These are phyloP conservation scores for Mortierella sp. DNA, from an alignment of 371 early-diverging fungal genomes.

Conservation along the genomic window DNA sequence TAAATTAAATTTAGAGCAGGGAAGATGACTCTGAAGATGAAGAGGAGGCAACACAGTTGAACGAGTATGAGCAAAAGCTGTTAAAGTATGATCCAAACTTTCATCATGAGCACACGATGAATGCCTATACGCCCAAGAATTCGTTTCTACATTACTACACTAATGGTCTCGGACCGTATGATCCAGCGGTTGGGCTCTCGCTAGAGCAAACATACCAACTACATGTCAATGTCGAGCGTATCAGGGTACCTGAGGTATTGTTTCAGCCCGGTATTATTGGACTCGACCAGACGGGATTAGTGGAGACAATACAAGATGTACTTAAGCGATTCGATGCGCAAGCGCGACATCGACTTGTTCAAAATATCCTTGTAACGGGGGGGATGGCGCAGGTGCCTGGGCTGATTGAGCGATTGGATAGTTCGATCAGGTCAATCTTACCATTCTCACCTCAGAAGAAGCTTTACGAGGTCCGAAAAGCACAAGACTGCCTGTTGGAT, in stretches of 20 bases:
- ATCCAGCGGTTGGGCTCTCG: constrained; percentile 75
- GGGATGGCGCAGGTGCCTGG: constrained; percentile 77
- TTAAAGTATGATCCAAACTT: constrained; percentile 82
- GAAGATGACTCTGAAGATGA: constrained; percentile 92
- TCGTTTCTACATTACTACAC: constrained; percentile 57
- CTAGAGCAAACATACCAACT: constrained; percentile 80
- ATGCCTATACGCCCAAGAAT: constrained; percentile 57
- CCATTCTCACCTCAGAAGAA: constrained; percentile 66
- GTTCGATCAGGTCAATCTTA: constrained; percentile 70
- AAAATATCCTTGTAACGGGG: constrained; percentile 87
- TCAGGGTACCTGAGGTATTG: constrained; percentile 87
- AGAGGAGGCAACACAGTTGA: constrained; percentile 73
- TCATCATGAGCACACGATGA: constrained; percentile 57
- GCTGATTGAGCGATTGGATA: constrained; percentile 70
- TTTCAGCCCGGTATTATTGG: constrained; percentile 91
- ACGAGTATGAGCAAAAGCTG: constrained; percentile 78
- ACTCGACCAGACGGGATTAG: constrained; percentile 88
- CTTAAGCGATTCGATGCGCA: constrained; percentile 68
- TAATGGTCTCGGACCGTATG: constrained; percentile 66
- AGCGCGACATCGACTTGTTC: constrained; percentile 56
- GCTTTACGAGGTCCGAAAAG: constrained; percentile 68
- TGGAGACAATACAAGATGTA: constrained; percentile 80
- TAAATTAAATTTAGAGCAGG: constrained; percentile 66
- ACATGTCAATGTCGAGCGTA: constrained; percentile 90
- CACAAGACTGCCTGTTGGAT: constrained; percentile 80